Conservation (phyloP, 768 basidiomycete genomes). For the Daedaleopsis sinensis region DNA sequence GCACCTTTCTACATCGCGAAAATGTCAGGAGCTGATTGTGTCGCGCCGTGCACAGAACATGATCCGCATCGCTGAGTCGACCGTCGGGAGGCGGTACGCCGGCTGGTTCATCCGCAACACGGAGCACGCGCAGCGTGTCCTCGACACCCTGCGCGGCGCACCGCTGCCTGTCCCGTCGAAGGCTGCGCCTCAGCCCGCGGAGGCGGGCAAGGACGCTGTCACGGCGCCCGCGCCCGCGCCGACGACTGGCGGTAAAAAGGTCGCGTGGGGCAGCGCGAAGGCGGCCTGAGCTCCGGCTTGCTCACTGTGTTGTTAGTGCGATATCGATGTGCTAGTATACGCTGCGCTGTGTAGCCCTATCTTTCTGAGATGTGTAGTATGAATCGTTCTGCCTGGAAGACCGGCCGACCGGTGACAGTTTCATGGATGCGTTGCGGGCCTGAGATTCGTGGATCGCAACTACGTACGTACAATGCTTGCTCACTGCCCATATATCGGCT, state of each 20-base stretch:
- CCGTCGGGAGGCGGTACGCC: slow-evolving; percentile 89
- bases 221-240: slow-evolving; percentile 30
- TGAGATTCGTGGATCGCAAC: no score
- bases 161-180: slow-evolving; percentile 48
- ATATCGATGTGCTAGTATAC: slow-evolving; percentile 3
- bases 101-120: slow-evolving; percentile 98
- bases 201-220: slow-evolving; percentile 21
- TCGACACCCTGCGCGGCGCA: slow-evolving; percentile 70
- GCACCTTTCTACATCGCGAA: slow-evolving; percentile 26
- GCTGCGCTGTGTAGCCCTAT: slow-evolving; percentile 17
- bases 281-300: slow-evolving; percentile 22
- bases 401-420: no score
- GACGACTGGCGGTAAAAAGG: slow-evolving; percentile 52
- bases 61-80: slow-evolving; percentile 96
- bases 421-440: background rate
- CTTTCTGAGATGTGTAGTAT: background rate
- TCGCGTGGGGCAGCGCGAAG: slow-evolving; percentile 57
- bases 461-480: no score
- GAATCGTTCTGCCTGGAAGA: background rate
- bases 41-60: slow-evolving; percentile 65
- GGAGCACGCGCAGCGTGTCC: slow-evolving; percentile 86
- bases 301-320: background rate
- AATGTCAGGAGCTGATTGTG: background rate
- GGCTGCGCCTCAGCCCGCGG: slow-evolving; percentile 10
- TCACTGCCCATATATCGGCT: no score